phyloP scores from a whole-genome alignment of 2,329 filamentous ascomycete genomes.

The Neopestalotiopsis sp. region DNA sequence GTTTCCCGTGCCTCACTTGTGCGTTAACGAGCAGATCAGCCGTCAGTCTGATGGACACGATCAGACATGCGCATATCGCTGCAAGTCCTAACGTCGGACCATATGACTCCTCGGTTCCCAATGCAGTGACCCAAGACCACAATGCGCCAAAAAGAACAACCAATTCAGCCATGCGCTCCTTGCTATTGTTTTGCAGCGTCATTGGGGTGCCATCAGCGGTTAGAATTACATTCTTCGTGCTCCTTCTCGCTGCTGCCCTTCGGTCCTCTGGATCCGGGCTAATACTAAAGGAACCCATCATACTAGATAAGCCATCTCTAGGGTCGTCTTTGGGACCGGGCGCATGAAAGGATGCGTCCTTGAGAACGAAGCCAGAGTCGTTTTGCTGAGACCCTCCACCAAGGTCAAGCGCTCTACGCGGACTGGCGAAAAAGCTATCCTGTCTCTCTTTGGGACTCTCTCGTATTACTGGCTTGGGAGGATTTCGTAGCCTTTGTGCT shows the following conservation, averaged over 20 bases:
- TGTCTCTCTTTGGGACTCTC: conserved; percentile 50
- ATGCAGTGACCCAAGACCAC: conserved; percentile 32
- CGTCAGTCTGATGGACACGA: conserved; percentile 36
- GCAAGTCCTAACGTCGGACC: conserved; percentile 31
- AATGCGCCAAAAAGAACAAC: conserved; percentile 31
- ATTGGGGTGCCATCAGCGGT: background rate
- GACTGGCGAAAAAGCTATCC: conserved; percentile 54
- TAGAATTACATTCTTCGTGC: background rate
- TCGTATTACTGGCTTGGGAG: conserved; percentile 58
- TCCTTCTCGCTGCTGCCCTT: conserved; percentile 16
- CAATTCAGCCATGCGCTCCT: conserved; percentile 31
- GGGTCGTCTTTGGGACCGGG: conserved; percentile 36
- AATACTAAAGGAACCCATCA: conserved; percentile 39
- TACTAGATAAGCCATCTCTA: conserved; percentile 35
- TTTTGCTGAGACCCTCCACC: conserved; percentile 21
- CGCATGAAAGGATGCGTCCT: conserved; percentile 35
- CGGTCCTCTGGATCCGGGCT: conserved; percentile 34
- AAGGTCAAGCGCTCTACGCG: conserved; percentile 28
- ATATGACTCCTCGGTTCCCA: conserved; percentile 32
- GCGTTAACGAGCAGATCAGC: conserved; percentile 35
- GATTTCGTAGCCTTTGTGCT: conserved; percentile 66
- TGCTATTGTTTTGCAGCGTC: conserved; percentile 25
- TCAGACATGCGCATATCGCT: conserved; percentile 33
- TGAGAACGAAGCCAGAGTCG: conserved; percentile 28
- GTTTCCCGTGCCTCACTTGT: conserved; percentile 26